These are phyloP conservation scores for Alternaria sp. DNA, from an alignment of 2,329 filamentous ascomycete species.

Conservation along the genomic window DNA sequence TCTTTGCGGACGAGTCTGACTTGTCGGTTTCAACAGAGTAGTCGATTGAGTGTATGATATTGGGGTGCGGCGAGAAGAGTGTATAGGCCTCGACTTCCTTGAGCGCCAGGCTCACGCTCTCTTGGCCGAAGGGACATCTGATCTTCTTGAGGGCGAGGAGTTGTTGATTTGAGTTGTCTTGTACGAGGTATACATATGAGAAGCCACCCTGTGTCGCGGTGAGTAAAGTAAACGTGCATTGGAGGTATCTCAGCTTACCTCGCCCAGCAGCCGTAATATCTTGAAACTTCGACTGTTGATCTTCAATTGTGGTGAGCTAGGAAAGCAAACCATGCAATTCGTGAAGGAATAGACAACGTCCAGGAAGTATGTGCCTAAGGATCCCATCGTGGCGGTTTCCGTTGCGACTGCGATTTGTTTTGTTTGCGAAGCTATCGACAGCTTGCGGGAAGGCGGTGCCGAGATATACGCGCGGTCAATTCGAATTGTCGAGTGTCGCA, in stretches of 20 bases:
- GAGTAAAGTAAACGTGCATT: not conserved
- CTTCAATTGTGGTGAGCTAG: constrained; percentile 89
- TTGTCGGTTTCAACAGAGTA: constrained; percentile 79
- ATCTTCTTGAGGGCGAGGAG: constrained; percentile 98
- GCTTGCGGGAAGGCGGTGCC: constrained; percentile 21
- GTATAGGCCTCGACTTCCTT: constrained; percentile 97
- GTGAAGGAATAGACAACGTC: constrained; percentile 91
- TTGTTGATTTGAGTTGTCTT: constrained; percentile 82
- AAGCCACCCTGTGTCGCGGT: constrained; percentile 76
- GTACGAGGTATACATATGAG: constrained; percentile 98
- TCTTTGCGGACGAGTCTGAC: constrained; percentile 75
- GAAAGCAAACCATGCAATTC: constrained; percentile 96
- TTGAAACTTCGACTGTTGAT: constrained; percentile 96
- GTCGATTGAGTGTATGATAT: constrained; percentile 87
- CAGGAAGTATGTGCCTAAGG: constrained; percentile 68
- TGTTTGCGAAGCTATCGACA: constrained; percentile 24
- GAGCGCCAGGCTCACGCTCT: constrained; percentile 92
- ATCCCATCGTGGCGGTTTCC: constrained; percentile 36
- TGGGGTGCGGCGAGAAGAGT: constrained; percentile 80
- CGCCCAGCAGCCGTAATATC: constrained; percentile 89
- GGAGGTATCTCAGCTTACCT: constrained; percentile 63
- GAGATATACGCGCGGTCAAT: constrained; percentile 17
- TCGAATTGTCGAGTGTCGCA: not conserved
- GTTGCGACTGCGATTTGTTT: constrained; percentile 3
- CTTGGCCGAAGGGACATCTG: constrained; percentile 94